Evolutionary conservation across 1,284 basidiomycete species (phyloP).

Genomic region (Garcileccinum viscosum): DNA sequence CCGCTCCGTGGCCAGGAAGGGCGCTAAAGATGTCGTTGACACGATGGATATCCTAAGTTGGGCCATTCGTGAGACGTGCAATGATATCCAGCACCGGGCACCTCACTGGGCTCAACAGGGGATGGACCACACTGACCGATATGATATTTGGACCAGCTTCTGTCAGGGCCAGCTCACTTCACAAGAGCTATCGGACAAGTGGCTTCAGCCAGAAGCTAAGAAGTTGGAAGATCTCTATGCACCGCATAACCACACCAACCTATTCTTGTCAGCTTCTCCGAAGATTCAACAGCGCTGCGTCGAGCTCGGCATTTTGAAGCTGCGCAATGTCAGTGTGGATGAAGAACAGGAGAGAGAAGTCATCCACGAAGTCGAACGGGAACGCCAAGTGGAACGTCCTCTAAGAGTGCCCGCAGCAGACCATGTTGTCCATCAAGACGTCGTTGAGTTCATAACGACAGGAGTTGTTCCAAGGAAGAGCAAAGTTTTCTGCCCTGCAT

Average conservation of each 20-base stretch:
- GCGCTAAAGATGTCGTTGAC: constrained; percentile 15
- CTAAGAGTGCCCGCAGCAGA: constrained; percentile 21
- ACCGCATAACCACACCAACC: background rate
- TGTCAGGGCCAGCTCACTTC: constrained; percentile 4
- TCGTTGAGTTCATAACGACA: constrained; percentile 30
- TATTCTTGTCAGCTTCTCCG: constrained; percentile 10
- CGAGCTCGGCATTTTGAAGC: constrained; percentile 34
- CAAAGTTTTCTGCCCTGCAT: constrained; percentile 13
- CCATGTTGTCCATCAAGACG: constrained; percentile 31
- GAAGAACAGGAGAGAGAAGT: constrained; percentile 63
- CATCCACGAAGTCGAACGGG: constrained; percentile 48
- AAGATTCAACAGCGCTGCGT: constrained; percentile 37
- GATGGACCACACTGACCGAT: constrained; percentile 45
- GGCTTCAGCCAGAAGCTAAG: constrained; percentile 49
- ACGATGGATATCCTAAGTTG: constrained; percentile 50
- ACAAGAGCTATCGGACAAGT: constrained; percentile 32
- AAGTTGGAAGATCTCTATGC: constrained; percentile 47
- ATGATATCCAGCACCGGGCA: constrained; percentile 45
- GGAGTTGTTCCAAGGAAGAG: constrained; percentile 22
- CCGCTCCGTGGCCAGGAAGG: constrained; percentile 32
- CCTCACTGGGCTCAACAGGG: constrained; percentile 59
- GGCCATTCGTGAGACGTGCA: constrained; percentile 53
- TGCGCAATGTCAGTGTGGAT: constrained; percentile 35
- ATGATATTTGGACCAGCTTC: constrained; percentile 39
- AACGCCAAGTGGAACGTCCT: constrained; percentile 46